Evolutionary conservation across 768 basidiomycete genomes (phyloP), one percentile per base, ranked within the genome.

Genomic region (Rhizopogon vesiculosus): DNA sequence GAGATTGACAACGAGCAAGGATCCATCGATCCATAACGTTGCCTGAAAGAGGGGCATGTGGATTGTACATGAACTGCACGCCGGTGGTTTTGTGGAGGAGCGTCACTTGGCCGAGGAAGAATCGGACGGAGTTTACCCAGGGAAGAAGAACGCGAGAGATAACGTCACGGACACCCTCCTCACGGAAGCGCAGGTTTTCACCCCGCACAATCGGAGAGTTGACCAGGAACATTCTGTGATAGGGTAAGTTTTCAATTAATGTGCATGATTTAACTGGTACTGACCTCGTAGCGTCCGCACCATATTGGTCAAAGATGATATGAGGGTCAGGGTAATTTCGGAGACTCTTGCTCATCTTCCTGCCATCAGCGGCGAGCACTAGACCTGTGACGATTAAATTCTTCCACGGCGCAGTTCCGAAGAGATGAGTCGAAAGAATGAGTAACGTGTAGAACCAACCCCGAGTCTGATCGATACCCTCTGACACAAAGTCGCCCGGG

Each of bases 21-120:
- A 98, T 90, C 97, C 97, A 98, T 41, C 91, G 82, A 66, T 99
- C 97, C 96, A 98, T 98, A 65, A 98, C 94, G 67, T 98, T 99
- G 62, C 74, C 81, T 13, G 91, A 90, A 18, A 89, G 75, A 6
- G 87, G 81, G 0, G 90, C 90, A 62, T 93, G 84, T n/a, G 89
- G 80, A 65, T 97, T 83, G 72, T 98, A 98, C 59, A 79, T 76
- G 76, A 98, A 98, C 48, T 86, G 82, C 57, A 83, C 73, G 4
- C 85, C 85, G 8, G 80, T 80, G 19, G 82, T 83, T 69, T 96
- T 96, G 71, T 93, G 88, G 63, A 93, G 78, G 25, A 98, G 76
- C 3, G 86, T 86, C 38, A 85, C 91, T 68, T 98, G 95, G n/a
- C 92, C 93, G 46, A 98, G 79, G 84, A 98, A 97, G 83, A 99